Evolutionary conservation across 2,329 filamentous ascomycete genomes (phyloP).

Genomic region (Bipolaris sorokiniana): DNA sequence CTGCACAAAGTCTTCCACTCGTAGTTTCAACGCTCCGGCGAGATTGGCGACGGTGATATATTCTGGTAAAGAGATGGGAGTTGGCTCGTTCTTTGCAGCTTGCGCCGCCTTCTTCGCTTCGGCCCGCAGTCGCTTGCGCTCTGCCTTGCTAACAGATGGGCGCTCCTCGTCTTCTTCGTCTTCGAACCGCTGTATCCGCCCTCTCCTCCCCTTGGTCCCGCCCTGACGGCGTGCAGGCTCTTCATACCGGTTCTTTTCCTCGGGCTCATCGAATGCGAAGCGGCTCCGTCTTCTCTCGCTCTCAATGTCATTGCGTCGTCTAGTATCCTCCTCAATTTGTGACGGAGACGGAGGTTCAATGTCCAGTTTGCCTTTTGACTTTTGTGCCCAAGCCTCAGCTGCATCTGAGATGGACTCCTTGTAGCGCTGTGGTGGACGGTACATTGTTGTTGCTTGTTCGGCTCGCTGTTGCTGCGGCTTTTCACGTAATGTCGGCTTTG

Average conservation of each 20-base stretch:
- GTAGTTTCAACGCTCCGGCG: slow-evolving; percentile 74
- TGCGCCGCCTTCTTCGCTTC: slow-evolving; percentile 46
- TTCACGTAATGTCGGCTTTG: slow-evolving; percentile 35
- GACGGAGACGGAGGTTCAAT: slow-evolving; percentile 18
- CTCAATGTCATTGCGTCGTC: slow-evolving; percentile 25
- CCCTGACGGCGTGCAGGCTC: slow-evolving; percentile 37
- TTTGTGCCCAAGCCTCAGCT: slow-evolving; percentile 37
- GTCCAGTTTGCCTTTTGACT: slow-evolving; percentile 20
- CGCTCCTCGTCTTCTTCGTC: slow-evolving; percentile 37
- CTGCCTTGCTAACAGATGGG: slow-evolving; percentile 28
- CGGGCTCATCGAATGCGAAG: slow-evolving; percentile 34
- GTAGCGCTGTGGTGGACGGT: slow-evolving; percentile 18
- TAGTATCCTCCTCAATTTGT: slow-evolving; percentile 22
- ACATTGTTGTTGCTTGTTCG: slow-evolving; percentile 12
- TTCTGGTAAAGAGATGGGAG: slow-evolving; percentile 77
- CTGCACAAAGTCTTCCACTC: slow-evolving; percentile 70
- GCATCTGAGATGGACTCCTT: slow-evolving; percentile 33
- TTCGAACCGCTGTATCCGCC: slow-evolving; percentile 32
- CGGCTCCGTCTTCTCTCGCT: slow-evolving; percentile 33
- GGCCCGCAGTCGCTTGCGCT: slow-evolving; percentile 42
- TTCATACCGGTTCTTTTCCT: slow-evolving; percentile 38
- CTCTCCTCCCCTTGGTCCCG: slow-evolving; percentile 20
- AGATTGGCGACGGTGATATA: slow-evolving; percentile 89
- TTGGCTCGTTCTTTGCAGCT: slow-evolving; percentile 36
- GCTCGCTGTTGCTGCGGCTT: slow-evolving; percentile 11